Evolutionary conservation across 495 filamentous ascomycete species (phyloP), one percentile per base, ranked within the genome.

Genomic region (Daldinia loculata): DNA sequence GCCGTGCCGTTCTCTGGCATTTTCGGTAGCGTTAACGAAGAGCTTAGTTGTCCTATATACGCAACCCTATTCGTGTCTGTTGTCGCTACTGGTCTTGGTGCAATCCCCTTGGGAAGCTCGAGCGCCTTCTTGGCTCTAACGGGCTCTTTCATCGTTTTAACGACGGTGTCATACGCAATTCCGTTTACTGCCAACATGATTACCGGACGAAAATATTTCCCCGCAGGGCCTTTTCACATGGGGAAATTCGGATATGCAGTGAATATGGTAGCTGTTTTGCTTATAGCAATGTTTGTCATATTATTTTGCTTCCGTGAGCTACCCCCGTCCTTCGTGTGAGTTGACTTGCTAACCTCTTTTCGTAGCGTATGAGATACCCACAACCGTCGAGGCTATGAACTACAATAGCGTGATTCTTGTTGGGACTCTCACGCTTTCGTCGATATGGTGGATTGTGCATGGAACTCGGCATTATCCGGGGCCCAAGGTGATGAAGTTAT

Each of bases 71-170:
- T 88, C 12, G 87, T 89, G 64, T 88, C 86, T 2, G 63, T 83
- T 29, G 69, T 93, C 24, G 84, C 85, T 45, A 92, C 90, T 8
- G 79, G 87, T 55, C 83, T 97, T 5, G 93, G 90, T 11, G 88
- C 86, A 67, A 93, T 95, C 71, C 91, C 92, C 36, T 81, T 95
- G 4, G 92, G 90, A 19, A 88, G 82, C 48, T 84, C 83, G 0
- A 91, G 91, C 0, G 93, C 93, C 0, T 97, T 97, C 82, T 84
- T 84, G 39, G 91, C 90, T 63, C 86, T 95, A 6, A 88, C 92
- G 2, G 90, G 90, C 2, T 89, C 85, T 0, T 95, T 93, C 75
- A 88, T 94, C 71, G 87, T 93, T 63, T 83, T 95, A 14, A 88
- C 88, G 27, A 91, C 89, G 3, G 77, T 89, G 3, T 93, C 90